phyloP scores from a whole-genome alignment of 2,329 filamentous ascomycete genomes.

The Aspergillus pseudonomiae region DNA sequence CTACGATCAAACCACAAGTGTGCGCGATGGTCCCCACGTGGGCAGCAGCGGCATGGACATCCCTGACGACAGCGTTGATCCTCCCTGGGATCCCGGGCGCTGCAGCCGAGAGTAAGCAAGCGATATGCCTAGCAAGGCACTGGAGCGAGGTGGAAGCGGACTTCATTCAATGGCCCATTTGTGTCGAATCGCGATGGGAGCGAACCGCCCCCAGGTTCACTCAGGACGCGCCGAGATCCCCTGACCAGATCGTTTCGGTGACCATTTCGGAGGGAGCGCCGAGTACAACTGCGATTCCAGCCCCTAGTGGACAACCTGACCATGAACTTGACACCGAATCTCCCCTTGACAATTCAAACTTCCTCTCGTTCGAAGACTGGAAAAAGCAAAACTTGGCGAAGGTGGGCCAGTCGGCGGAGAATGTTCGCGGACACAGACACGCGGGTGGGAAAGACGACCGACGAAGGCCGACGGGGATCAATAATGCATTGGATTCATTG shows the following conservation, averaged over 20 bases:
- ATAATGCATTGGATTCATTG: slow-evolving; percentile 73
- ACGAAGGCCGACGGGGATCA: slow-evolving; percentile 57
- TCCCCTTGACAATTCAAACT: slow-evolving; percentile 73
- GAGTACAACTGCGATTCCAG: slow-evolving; percentile 2
- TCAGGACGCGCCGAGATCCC: not conserved
- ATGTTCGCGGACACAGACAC: slow-evolving; percentile 61
- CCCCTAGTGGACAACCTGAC: slow-evolving; percentile 24
- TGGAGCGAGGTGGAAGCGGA: slow-evolving; percentile 23
- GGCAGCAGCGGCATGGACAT: slow-evolving; percentile 14
- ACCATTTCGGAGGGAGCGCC: slow-evolving; percentile 1
- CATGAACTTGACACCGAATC: slow-evolving; percentile 64
- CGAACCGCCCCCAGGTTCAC: not conserved
- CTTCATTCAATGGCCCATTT: slow-evolving; percentile 30
- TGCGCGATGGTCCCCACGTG: slow-evolving; percentile 16
- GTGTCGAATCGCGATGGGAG: slow-evolving; percentile 29
- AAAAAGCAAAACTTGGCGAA: slow-evolving; percentile 90
- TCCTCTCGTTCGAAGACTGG: slow-evolving; percentile 98
- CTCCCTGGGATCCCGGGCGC: slow-evolving; percentile 14
- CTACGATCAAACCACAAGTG: not conserved
- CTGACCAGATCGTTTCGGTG: slow-evolving; percentile 8
- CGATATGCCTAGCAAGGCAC: slow-evolving; percentile 24
- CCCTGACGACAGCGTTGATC: slow-evolving; percentile 16
- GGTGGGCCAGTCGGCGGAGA: slow-evolving; percentile 75
- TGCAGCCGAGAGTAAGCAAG: slow-evolving; percentile 14
- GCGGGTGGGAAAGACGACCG: slow-evolving; percentile 54